phyloP scores from a whole-genome alignment of 164 flowering plant genomes.

The Annona cherimola region DNA sequence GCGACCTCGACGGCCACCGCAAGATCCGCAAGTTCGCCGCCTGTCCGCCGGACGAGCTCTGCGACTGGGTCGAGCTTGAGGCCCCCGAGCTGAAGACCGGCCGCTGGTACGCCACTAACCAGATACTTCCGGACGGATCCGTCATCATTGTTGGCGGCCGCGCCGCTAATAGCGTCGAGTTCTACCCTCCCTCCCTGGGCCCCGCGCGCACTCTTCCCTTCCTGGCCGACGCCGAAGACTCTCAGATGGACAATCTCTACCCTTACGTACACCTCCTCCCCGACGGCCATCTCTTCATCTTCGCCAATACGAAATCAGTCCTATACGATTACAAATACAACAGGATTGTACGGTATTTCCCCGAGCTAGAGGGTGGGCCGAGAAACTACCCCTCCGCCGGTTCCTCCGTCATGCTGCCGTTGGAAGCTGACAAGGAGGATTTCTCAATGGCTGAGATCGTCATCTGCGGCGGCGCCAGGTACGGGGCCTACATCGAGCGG shows the following conservation, averaged over 20 bases:
- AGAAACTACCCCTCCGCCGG: constrained; percentile 89
- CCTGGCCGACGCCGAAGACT: constrained; percentile 46
- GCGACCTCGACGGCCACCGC: constrained; percentile 53
- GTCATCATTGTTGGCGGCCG: constrained; percentile 42
- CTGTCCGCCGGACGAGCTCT: constrained; percentile 22
- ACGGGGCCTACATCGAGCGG: constrained; percentile 53
- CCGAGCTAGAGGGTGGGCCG: constrained; percentile 67
- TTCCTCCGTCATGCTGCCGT: constrained; percentile 74
- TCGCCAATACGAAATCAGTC: constrained; percentile 68
- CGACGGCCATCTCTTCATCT: constrained; percentile 66
- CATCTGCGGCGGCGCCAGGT: constrained; percentile 84
- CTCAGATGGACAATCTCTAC: constrained; percentile 78
- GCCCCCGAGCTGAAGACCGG: constrained; percentile 20
- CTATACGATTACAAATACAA: constrained; percentile 39
- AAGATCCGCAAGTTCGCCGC: constrained; percentile 53
- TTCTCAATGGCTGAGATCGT: constrained; percentile 57
- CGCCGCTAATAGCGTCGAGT: constrained; percentile 43
- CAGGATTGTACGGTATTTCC: constrained; percentile 33
- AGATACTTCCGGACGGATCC: constrained; percentile 44
- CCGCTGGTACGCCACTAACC: constrained; percentile 48
- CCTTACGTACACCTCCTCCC: constrained; percentile 87
- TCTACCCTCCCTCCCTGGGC: constrained; percentile 43
- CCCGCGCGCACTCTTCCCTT: constrained; percentile 50
- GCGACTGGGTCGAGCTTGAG: constrained; percentile 48
- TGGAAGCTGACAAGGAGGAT: constrained; percentile 29